Evolutionary conservation across 2,329 filamentous ascomycete genomes (phyloP).

Genomic region (Ceratocystiopsis minuta): DNA sequence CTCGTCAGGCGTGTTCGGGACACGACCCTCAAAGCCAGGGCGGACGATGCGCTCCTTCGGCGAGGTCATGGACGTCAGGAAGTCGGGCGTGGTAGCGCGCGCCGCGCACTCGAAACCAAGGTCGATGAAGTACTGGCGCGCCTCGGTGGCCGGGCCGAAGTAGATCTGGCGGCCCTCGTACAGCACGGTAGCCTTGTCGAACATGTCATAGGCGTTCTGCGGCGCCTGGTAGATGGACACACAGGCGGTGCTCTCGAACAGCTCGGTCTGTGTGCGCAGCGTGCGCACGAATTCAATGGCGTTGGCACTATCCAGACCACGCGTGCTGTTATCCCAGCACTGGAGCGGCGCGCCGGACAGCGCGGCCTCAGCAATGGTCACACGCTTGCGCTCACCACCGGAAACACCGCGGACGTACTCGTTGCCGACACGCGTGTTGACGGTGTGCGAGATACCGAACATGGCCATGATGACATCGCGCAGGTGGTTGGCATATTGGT

Average conservation of each 20-base stretch:
- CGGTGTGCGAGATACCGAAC: slow-evolving; percentile 55
- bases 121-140: slow-evolving; percentile 46
- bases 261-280: slow-evolving; percentile 46
- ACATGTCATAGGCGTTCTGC: slow-evolving; percentile 44
- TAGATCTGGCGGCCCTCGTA: slow-evolving; percentile 46
- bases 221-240: slow-evolving; percentile 61
- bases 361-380: slow-evolving; percentile 42
- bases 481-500: slow-evolving; percentile 35
- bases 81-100: slow-evolving; percentile 52
- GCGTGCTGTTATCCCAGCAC: slow-evolving; percentile 55
- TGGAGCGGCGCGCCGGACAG: slow-evolving; percentile 42
- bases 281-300: slow-evolving; percentile 60
- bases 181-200: slow-evolving; percentile 40
- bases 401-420: slow-evolving; percentile 59
- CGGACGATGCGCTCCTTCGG: slow-evolving; percentile 36
- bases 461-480: slow-evolving; percentile 59
- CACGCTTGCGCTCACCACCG: slow-evolving; percentile 54
- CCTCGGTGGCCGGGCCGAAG: slow-evolving; percentile 41
- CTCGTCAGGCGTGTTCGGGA: slow-evolving; percentile 42
- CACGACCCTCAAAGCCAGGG: slow-evolving; percentile 35
- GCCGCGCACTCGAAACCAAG: slow-evolving; percentile 50
- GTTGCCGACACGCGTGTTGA: slow-evolving; percentile 57
- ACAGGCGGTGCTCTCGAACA: slow-evolving; percentile 45
- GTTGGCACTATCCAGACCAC: slow-evolving; percentile 58
- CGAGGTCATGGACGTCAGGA: slow-evolving; percentile 52